Conservation (phyloP, 1,139 yeast genomes). For the Groenewaldozyma sp. region DNA sequence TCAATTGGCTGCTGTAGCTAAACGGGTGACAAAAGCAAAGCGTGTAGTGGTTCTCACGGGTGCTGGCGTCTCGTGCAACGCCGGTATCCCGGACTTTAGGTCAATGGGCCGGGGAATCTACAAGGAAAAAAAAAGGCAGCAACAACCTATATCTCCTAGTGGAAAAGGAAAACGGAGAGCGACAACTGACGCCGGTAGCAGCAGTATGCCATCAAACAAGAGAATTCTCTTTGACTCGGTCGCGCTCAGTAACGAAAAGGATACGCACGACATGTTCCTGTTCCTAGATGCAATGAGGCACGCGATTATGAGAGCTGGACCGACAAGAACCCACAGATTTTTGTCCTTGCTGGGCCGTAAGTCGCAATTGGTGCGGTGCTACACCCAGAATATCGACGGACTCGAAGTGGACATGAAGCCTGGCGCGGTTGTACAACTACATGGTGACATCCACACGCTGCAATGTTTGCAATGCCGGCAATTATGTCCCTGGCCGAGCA, state of each 20-base stretch:
- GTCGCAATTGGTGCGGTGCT: slow-evolving; percentile 69
- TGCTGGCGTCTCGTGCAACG: slow-evolving; percentile 93
- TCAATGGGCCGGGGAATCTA: neutral
- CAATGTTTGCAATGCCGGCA: slow-evolving; percentile 63
- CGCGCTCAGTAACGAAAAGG: slow-evolving; percentile 56
- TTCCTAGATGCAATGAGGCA: slow-evolving; percentile 67
- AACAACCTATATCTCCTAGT: neutral
- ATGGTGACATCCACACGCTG: slow-evolving; percentile 75
- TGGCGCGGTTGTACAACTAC: slow-evolving; percentile 75
- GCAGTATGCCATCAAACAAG: neutral
- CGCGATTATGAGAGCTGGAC: slow-evolving; percentile 54
- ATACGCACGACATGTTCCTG: slow-evolving; percentile 63
- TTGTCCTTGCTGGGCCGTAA: slow-evolving; percentile 55
- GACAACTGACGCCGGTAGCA: neutral
- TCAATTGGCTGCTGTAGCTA: slow-evolving; percentile 16
- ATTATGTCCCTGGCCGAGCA: slow-evolving; percentile 52
- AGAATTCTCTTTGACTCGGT: slow-evolving; percentile 85
- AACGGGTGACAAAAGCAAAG: slow-evolving; percentile 17
- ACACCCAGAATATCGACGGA: slow-evolving; percentile 70
- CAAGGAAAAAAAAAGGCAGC: too few species aligned
- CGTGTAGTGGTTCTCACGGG: slow-evolving; percentile 50
- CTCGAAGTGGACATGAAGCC: slow-evolving; percentile 38
- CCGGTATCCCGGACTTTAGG: slow-evolving; percentile 64
- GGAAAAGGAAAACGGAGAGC: too few species aligned
- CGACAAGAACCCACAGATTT: slow-evolving; percentile 79